phyloP scores from a whole-genome alignment of 805 yeast genomes.

The Metschnikowia koreensis region DNA sequence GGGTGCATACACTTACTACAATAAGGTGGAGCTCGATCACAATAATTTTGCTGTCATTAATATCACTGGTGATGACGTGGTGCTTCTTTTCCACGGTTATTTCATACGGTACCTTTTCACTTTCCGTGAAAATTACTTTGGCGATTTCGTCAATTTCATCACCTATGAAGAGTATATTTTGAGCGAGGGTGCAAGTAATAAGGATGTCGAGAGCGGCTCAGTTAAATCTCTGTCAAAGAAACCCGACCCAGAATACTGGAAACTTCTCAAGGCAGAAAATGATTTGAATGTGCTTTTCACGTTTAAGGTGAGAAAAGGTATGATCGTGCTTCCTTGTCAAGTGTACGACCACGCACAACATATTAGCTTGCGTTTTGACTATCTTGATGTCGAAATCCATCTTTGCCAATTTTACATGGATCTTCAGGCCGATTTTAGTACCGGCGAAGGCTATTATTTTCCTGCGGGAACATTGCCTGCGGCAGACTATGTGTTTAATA shows the following conservation, averaged over 20 bases:
- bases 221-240: neutral
- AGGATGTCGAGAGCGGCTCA: slow-evolving; percentile 1
- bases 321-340: slow-evolving; percentile 68
- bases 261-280: slow-evolving; percentile 52
- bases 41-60: slow-evolving; percentile 68
- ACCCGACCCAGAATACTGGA: slow-evolving; percentile 32
- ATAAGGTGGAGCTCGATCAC: slow-evolving; percentile 58
- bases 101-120: slow-evolving; percentile 71
- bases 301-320: slow-evolving; percentile 67
- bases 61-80: slow-evolving; percentile 63
- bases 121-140: slow-evolving; percentile 85
- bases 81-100: slow-evolving; percentile 75
- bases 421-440: slow-evolving; percentile 69
- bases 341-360: slow-evolving; percentile 64
- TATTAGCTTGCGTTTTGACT: slow-evolving; percentile 59
- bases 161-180: slow-evolving; percentile 79
- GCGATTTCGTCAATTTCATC: slow-evolving; percentile 76
- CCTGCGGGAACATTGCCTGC: slow-evolving; percentile 20
- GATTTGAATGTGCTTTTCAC: slow-evolving; percentile 77
- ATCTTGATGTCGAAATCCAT: slow-evolving; percentile 74
- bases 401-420: slow-evolving; percentile 94
- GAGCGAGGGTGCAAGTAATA: slow-evolving; percentile 3
- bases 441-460: slow-evolving; percentile 36
- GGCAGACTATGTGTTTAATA: slow-evolving; percentile 25
- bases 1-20: slow-evolving; percentile 66